These are phyloP conservation scores for Chondrus crispus DNA, from an alignment of 23 red algal species.

Conservation along the genomic window DNA sequence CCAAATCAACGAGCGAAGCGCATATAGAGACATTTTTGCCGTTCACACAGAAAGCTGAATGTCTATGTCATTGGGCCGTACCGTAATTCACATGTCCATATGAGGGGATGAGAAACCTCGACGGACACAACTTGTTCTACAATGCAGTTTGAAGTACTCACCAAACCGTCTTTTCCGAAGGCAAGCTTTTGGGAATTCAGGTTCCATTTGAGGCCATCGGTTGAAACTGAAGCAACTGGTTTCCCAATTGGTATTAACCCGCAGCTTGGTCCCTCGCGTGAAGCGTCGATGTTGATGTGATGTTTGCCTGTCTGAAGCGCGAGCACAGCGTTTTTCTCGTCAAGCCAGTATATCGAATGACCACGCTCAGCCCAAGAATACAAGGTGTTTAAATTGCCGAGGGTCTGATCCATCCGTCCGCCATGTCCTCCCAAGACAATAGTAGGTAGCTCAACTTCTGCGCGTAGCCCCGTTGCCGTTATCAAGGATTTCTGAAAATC, in stretches of 20 bases:
- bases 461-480: neutral
- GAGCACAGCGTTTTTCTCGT: slow-evolving; percentile 1
- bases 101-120: slow-evolving; percentile 39
- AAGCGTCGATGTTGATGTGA: slow-evolving; percentile 26
- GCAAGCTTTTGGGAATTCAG: slow-evolving; percentile 21
- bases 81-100: slow-evolving; percentile 45
- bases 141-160: slow-evolving; percentile 72
- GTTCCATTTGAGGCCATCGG: slow-evolving; percentile 66
- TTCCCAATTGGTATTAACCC: slow-evolving; percentile 60
- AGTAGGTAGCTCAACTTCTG: neutral
- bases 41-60: too few relatives aligned
- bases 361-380: slow-evolving; percentile 12
- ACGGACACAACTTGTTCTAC: slow-evolving; percentile 48
- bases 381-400: slow-evolving; percentile 66
- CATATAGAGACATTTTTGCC: too few relatives aligned
- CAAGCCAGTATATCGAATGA: slow-evolving; percentile 39
- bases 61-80: too few relatives aligned
- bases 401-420: slow-evolving; percentile 66
- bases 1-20: neutral
- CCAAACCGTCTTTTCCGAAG: slow-evolving; percentile 36
- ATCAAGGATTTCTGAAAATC: slow-evolving; percentile 69
- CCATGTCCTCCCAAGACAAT: slow-evolving; percentile 63
- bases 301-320: slow-evolving; percentile 35
- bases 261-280: slow-evolving; percentile 52
- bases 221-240: slow-evolving; percentile 1